These are phyloP conservation scores for Fonsecaea pedrosoi DNA, from an alignment of 2,329 filamentous ascomycete species.

Conservation along the genomic window DNA sequence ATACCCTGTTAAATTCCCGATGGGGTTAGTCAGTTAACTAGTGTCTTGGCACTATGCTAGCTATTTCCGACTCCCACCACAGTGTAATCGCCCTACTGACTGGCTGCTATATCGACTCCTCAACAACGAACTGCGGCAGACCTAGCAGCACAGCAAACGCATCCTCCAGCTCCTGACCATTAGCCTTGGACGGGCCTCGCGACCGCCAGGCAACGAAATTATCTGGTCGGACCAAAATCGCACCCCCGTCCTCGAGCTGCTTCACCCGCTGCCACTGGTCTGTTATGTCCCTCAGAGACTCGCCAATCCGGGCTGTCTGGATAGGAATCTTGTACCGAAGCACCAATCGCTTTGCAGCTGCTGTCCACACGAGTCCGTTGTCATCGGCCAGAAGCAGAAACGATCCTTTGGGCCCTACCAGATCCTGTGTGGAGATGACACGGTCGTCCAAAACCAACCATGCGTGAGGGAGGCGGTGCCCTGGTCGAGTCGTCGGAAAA, in stretches of 20 bases:
- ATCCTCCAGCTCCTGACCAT: constrained; percentile 1
- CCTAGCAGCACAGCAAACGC: background rate
- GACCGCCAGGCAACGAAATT: constrained; percentile 41
- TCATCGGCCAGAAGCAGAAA: constrained; percentile 1
- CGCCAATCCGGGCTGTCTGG: background rate
- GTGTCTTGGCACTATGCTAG: no score
- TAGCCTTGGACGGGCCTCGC: background rate
- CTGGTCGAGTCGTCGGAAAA: constrained; percentile 6
- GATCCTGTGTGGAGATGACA: background rate
- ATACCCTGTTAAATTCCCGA: no score
- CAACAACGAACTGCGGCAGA: background rate
- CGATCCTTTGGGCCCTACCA: background rate
- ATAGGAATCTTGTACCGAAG: background rate
- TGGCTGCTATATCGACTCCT: background rate
- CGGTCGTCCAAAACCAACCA: background rate
- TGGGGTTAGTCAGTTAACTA: no score
- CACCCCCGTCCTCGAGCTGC: constrained; percentile 33
- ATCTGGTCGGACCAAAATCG: constrained; percentile 43
- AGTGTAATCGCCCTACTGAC: background rate
- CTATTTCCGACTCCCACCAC: no score
- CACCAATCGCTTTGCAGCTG: background rate
- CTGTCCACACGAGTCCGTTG: background rate
- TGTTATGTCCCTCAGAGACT: constrained; percentile 23
- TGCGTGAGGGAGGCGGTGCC: constrained; percentile 12
- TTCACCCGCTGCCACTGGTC: constrained; percentile 29